Percentiles rank a stretch among this genome's conserved stretches.
phyloP scores from a whole-genome alignment of 768 basidiomycete species.

The Butyriboletus loyo region DNA sequence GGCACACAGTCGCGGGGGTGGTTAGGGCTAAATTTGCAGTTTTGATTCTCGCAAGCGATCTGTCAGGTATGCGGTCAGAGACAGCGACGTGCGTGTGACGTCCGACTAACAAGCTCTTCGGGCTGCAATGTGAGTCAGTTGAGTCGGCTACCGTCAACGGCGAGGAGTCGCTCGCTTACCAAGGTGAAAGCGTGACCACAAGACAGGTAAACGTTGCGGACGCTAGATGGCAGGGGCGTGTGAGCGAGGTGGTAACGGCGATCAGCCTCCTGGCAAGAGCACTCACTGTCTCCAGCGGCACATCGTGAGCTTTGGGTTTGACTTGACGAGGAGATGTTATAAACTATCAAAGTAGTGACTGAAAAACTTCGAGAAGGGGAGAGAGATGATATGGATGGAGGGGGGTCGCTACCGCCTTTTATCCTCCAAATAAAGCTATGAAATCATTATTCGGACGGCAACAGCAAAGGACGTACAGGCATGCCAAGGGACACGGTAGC shows the following conservation, averaged over 20 bases:
- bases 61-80: constrained; percentile 24
- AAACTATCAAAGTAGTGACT: constrained; percentile 4
- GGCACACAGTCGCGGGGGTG: constrained; percentile 44
- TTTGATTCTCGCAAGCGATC: constrained; percentile 43
- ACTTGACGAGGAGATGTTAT: background rate
- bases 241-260: constrained; percentile 1
- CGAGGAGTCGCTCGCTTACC: constrained; percentile 29
- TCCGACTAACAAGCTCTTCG: constrained; percentile 33
- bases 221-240: constrained; percentile 24
- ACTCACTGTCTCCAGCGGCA: constrained; percentile 56
- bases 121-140: constrained; percentile 28
- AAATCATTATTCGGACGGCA: constrained; percentile 19
- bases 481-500: constrained; percentile 21
- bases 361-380: background rate
- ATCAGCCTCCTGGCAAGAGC: background rate
- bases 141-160: background rate
- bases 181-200: constrained; percentile 48
- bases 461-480: constrained; percentile 17
- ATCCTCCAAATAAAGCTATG: constrained; percentile 25
- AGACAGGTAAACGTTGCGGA: constrained; percentile 45
- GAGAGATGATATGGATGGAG: constrained; percentile 10
- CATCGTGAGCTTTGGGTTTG: constrained; percentile 33
- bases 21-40: constrained; percentile 54
- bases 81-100: background rate
- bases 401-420: constrained; percentile 23